Conservation (phyloP, 2,329 filamentous ascomycete genomes). For the Neopestalotiopsis clavispora region DNA sequence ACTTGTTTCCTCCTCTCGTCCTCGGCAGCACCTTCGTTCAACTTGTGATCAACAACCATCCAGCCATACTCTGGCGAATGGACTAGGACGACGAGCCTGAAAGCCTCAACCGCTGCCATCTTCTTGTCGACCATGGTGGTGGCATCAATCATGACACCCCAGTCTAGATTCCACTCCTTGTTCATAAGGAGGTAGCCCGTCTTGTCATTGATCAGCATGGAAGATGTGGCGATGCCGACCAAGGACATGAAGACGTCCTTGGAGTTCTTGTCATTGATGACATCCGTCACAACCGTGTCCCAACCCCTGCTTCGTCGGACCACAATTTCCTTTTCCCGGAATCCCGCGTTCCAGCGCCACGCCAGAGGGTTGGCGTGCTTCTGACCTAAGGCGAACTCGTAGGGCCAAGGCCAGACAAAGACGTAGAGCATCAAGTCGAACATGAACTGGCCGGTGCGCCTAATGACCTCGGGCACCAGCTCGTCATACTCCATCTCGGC, state of each 20-base stretch:
- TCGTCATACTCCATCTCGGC: slow-evolving; percentile 56
- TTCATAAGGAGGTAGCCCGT: slow-evolving; percentile 90
- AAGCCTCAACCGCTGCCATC: slow-evolving; percentile 64
- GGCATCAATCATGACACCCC: slow-evolving; percentile 77
- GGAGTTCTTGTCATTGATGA: slow-evolving; percentile 52
- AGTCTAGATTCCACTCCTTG: slow-evolving; percentile 86
- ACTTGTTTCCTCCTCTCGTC: slow-evolving; percentile 75
- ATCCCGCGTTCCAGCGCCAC: slow-evolving; percentile 79
- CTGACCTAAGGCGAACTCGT: slow-evolving; percentile 70
- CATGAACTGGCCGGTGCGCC: slow-evolving; percentile 69
- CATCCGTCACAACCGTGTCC: slow-evolving; percentile 65
- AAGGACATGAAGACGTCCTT: slow-evolving; percentile 64
- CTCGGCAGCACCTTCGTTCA: slow-evolving; percentile 53
- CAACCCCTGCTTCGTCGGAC: slow-evolving; percentile 78
- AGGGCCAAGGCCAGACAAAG: slow-evolving; percentile 75
- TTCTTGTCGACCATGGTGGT: slow-evolving; percentile 71
- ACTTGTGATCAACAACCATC: slow-evolving; percentile 67
- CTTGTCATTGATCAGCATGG: slow-evolving; percentile 71
- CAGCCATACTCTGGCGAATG: slow-evolving; percentile 73
- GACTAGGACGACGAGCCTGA: slow-evolving; percentile 73
- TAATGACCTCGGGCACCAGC: slow-evolving; percentile 60
- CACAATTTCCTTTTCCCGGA: slow-evolving; percentile 79
- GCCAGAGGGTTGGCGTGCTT: slow-evolving; percentile 64
- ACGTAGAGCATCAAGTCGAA: slow-evolving; percentile 74
- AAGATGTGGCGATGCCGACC: slow-evolving; percentile 71